A percentile compares a stretch with the other conserved stretches of the same genome.
These are phyloP conservation scores for Euphorbia celastroides DNA, from an alignment of 441 rosid genomes.

Conservation along the genomic window DNA sequence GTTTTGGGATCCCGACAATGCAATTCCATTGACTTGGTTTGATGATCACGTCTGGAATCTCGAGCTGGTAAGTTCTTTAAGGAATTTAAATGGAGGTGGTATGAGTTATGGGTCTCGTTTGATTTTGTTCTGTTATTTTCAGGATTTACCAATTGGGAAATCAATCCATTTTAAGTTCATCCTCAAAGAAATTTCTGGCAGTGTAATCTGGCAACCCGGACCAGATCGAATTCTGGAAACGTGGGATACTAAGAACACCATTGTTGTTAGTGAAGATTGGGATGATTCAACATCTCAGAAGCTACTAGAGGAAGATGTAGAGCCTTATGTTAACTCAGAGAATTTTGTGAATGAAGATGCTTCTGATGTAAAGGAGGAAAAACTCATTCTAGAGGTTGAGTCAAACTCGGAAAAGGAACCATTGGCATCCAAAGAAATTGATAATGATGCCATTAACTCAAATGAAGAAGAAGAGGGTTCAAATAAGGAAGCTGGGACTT, in stretches of 20 bases:
- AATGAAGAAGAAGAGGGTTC: constrained; percentile 22
- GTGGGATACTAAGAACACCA: background rate
- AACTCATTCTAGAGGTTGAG: background rate
- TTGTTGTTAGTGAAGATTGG: background rate
- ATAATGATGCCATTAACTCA: constrained; percentile 3
- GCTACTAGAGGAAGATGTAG: no score
- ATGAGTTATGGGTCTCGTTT: constrained; percentile 1
- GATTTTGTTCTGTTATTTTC: constrained; percentile 16
- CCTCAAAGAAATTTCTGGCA: background rate
- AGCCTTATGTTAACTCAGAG: background rate
- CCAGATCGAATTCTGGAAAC: background rate
- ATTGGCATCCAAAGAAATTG: background rate
- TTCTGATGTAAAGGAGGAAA: background rate
- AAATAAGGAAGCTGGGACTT: constrained; percentile 2
- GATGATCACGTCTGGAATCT: constrained; percentile 73
- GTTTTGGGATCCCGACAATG: constrained; percentile 59
- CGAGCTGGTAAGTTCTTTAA: constrained; percentile 44
- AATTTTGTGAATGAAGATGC: background rate
- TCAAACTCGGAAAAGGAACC: background rate
- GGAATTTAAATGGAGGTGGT: background rate
- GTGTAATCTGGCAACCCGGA: background rate
- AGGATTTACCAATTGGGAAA: constrained; percentile 67
- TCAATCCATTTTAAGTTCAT: constrained; percentile 59
- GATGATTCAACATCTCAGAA: background rate
- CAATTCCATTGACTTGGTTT: constrained; percentile 73